Conservation (phyloP, 129 eudicot species). For the Escallonia herrerae region DNA sequence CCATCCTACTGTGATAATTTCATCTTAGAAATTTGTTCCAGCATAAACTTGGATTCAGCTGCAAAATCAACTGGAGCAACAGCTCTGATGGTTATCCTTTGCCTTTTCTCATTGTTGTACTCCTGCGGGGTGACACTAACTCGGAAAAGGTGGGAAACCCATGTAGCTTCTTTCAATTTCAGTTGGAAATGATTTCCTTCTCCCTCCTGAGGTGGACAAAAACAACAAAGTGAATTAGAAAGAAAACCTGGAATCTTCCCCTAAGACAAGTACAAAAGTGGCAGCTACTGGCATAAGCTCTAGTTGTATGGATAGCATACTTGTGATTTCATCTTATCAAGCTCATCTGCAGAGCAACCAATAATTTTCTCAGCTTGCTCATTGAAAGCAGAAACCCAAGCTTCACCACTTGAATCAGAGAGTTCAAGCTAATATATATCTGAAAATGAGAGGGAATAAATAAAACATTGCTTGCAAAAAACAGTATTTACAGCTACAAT, state of each 20-base stretch:
- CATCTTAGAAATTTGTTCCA: conserved; percentile 64
- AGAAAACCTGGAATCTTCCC: background rate
- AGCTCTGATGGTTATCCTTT: conserved; percentile 65
- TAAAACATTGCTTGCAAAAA: background rate
- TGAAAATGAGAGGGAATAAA: conserved; percentile 14
- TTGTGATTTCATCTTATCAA: conserved; percentile 57
- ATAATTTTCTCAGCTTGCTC: conserved; percentile 74
- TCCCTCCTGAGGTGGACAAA: conserved; percentile 29
- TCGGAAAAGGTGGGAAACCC: conserved; percentile 63
- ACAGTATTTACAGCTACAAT: background rate
- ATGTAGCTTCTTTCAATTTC: conserved; percentile 79
- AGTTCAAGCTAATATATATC: conserved; percentile 75
- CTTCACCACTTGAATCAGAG: conserved; percentile 82
- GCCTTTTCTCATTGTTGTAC: conserved; percentile 75
- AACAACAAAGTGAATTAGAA: background rate
- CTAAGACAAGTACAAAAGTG: background rate
- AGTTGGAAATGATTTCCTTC: conserved; percentile 41
- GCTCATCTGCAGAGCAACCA: conserved; percentile 88
- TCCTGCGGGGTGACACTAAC: conserved; percentile 71
- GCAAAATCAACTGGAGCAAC: conserved; percentile 77
- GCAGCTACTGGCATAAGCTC: background rate
- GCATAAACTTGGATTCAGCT: conserved; percentile 63
- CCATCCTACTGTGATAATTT: conserved; percentile 29
- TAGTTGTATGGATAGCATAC: conserved; percentile 18
- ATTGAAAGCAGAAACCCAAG: conserved; percentile 68